phyloP scores from a whole-genome alignment of 345 rosid genomes.

The Gossypium herbaceum region DNA sequence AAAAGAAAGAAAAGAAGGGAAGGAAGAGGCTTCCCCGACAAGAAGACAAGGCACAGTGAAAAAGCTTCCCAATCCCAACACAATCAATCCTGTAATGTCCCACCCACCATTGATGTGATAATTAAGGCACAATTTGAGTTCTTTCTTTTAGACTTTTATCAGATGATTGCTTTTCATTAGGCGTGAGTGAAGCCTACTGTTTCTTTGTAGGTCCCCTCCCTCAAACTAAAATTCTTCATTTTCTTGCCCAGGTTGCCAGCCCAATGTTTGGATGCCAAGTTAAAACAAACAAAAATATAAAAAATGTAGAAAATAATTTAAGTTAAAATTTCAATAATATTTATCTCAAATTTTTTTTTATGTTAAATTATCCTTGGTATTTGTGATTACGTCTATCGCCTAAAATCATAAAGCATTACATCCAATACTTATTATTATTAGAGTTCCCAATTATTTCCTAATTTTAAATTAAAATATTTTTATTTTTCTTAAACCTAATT shows the following conservation, averaged over 20 bases:
- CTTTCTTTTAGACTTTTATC: conserved; percentile 55
- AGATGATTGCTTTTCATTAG: conserved; percentile 46
- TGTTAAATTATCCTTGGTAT: too few relatives aligned
- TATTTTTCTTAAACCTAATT: too few relatives aligned
- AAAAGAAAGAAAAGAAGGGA: conserved; percentile 1
- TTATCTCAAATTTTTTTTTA: too few relatives aligned
- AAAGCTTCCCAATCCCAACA: conserved; percentile 43
- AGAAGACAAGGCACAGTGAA: conserved; percentile 36
- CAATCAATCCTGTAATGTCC: conserved; percentile 59
- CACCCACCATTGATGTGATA: conserved; percentile 43
- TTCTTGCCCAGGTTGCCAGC: neutral
- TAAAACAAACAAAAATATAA: neutral
- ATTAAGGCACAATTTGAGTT: conserved; percentile 42
- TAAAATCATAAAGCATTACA: too few relatives aligned
- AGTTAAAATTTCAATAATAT: neutral
- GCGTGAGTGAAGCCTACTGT: conserved; percentile 78
- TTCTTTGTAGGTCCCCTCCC: conserved; percentile 36
- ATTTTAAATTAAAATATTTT: too few relatives aligned
- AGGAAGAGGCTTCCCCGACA: conserved; percentile 42
- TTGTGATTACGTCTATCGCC: too few relatives aligned
- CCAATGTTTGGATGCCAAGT: neutral
- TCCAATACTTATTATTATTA: too few relatives aligned
- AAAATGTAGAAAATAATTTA: neutral
- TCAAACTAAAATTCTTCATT: conserved; percentile 15
- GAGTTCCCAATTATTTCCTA: too few relatives aligned